A percentile compares a stretch with the other conserved stretches of the same genome.
Evolutionary conservation across 768 basidiomycete species (phyloP).

Genomic region (Mycena maculata): DNA sequence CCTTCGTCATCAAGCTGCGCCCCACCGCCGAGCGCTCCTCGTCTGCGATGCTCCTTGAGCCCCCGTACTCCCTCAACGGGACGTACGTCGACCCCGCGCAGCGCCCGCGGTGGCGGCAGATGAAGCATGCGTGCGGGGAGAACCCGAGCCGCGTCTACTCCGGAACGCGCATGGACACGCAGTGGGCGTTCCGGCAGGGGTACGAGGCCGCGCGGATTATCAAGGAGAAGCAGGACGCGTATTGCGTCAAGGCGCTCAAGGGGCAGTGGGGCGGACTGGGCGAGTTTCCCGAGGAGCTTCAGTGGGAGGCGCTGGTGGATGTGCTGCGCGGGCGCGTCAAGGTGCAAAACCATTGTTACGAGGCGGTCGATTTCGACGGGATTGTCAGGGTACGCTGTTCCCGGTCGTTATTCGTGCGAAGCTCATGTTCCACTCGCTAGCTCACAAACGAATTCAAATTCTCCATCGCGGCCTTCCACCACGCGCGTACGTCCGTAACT

Average conservation of each 20-base stretch:
- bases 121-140: constrained; percentile 80
- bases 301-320: constrained; percentile 79
- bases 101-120: constrained; percentile 73
- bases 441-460: constrained; percentile 87
- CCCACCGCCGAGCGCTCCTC: constrained; percentile 77
- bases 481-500: constrained; percentile 53
- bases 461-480: constrained; percentile 80
- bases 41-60: constrained; percentile 77
- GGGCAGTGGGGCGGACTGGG: constrained; percentile 57
- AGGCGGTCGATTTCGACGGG: constrained; percentile 71
- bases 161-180: constrained; percentile 69
- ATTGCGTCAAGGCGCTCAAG: constrained; percentile 62
- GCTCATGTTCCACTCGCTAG: constrained; percentile 48
- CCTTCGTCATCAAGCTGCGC: constrained; percentile 81
- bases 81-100: constrained; percentile 42
- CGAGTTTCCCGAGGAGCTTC: constrained; percentile 74
- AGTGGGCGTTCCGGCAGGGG: constrained; percentile 77
- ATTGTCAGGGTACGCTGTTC: constrained; percentile 65
- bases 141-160: constrained; percentile 52
- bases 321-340: constrained; percentile 80
- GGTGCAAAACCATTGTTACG: constrained; percentile 61
- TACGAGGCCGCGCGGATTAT: constrained; percentile 77
- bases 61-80: constrained; percentile 67
- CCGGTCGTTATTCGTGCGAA: neutral
- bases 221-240: constrained; percentile 75